Conservation (phyloP, 2,329 filamentous ascomycete species). For the Zasmidium citrigriseum region DNA sequence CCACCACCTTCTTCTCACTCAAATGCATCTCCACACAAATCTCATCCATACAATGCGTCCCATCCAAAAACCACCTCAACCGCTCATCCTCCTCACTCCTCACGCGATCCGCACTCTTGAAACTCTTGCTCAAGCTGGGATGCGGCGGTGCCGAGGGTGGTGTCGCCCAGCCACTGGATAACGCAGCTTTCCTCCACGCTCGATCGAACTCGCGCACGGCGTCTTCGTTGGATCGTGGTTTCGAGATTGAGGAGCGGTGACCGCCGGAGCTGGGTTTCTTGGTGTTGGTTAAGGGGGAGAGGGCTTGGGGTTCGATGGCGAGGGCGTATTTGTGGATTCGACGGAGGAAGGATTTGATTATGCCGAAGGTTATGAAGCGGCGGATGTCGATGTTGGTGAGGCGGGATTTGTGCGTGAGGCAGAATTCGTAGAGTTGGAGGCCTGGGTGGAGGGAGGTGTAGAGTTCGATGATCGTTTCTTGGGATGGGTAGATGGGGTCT, state of each 20-base stretch:
- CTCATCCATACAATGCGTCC: conserved; percentile 76
- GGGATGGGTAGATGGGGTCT: conserved; percentile 10
- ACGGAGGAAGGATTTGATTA: conserved; percentile 94
- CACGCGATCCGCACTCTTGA: conserved; percentile 19
- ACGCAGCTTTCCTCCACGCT: conserved; percentile 37
- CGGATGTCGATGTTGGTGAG: conserved; percentile 81
- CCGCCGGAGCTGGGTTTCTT: conserved; percentile 17
- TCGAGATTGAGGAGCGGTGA: conserved; percentile 8
- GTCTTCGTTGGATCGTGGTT: conserved; percentile 19
- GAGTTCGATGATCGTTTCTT: conserved; percentile 67
- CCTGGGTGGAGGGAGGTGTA: conserved; percentile 85
- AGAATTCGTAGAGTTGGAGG: conserved; percentile 84
- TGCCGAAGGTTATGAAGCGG: conserved; percentile 89
- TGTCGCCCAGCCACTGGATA: conserved; percentile 32
- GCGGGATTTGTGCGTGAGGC: conserved; percentile 70
- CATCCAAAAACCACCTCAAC: conserved; percentile 70
- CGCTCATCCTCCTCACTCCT: conserved; percentile 42
- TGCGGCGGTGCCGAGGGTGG: conserved; percentile 29
- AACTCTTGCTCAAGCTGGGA: conserved; percentile 35
- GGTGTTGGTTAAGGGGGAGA: conserved; percentile 8
- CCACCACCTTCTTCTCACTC: conserved; percentile 69
- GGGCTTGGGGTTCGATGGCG: conserved; percentile 36
- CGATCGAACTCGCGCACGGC: conserved; percentile 29
- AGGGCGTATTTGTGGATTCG: conserved; percentile 86
- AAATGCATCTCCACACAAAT: conserved; percentile 76